A percentile compares a stretch with the other conserved stretches of the same genome.
phyloP scores from a whole-genome alignment of 1,284 basidiomycete species.

The Pseudozyma pruni region DNA sequence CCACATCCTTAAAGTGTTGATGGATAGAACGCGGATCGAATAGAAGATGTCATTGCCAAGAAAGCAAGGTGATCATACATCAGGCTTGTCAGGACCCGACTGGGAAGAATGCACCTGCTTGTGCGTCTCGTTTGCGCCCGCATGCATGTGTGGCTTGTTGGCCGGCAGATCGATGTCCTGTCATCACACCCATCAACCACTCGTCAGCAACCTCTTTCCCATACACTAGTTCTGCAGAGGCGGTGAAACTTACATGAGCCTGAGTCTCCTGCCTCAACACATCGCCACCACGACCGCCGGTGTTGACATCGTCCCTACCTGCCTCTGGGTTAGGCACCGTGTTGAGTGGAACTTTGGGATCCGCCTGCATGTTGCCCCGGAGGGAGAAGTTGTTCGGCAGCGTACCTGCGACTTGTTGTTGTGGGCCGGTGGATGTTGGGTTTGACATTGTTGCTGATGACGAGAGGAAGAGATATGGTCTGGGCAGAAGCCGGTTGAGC shows the following conservation, averaged over 20 bases:
- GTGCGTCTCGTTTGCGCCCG: constrained; percentile 33
- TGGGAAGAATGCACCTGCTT: constrained; percentile 28
- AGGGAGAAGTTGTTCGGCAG: constrained; percentile 42
- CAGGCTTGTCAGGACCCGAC: constrained; percentile 32
- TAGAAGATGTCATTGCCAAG: too few relatives aligned
- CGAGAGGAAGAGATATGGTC: too few relatives aligned
- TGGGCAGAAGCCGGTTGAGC: background rate
- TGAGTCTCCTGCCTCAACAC: constrained; percentile 19
- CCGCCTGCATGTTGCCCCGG: constrained; percentile 33
- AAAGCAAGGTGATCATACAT: too few relatives aligned
- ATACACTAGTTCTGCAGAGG: too few relatives aligned
- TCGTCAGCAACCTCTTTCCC: constrained; percentile 1
- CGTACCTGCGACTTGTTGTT: constrained; percentile 32
- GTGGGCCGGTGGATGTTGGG: constrained; percentile 20
- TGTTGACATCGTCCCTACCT: constrained; percentile 34
- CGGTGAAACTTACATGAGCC: constrained; percentile 20
- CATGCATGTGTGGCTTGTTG: constrained; percentile 31
- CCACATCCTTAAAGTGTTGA: too few relatives aligned
- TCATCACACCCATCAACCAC: background rate
- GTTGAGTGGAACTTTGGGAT: constrained; percentile 26
- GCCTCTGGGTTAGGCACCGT: constrained; percentile 25
- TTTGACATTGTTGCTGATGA: constrained; percentile 26
- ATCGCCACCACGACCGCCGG: constrained; percentile 34
- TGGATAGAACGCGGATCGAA: too few relatives aligned
- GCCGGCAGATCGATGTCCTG: constrained; percentile 42